These are phyloP conservation scores for Diaporthe ilicicola DNA, from an alignment of 2,329 filamentous ascomycete species.

Conservation along the genomic window DNA sequence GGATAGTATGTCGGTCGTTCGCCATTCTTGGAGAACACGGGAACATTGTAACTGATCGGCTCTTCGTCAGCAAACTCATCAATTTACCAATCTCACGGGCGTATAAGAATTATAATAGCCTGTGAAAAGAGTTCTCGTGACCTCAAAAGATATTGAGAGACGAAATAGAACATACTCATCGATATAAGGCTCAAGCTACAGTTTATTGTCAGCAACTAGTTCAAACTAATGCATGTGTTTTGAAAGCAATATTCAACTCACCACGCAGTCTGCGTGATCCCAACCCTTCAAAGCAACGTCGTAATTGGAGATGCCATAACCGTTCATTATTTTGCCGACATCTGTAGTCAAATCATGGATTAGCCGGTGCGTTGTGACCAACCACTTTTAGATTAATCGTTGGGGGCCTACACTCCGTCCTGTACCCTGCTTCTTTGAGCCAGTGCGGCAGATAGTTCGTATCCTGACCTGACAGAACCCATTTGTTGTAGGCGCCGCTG, in stretches of 20 bases:
- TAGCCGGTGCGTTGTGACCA: too few relatives aligned
- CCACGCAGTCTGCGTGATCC: conserved; percentile 37
- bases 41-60: conserved; percentile 35
- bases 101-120: neutral
- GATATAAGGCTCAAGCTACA: conserved; percentile 41
- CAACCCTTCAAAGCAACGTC: conserved; percentile 42
- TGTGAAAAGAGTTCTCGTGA: neutral
- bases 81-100: neutral
- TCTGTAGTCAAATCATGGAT: conserved; percentile 25
- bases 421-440: conserved; percentile 52
- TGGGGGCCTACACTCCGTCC: conserved; percentile 49
- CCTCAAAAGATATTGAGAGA: too few relatives aligned
- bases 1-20: conserved; percentile 36
- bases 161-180: conserved; percentile 24
- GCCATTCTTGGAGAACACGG: conserved; percentile 39
- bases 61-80: neutral
- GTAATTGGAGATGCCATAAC: conserved; percentile 51
- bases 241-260: conserved; percentile 15
- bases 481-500: conserved; percentile 51
- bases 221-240: neutral
- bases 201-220: neutral
- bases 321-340: conserved; percentile 54
- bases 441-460: conserved; percentile 53
- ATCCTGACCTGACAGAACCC: conserved; percentile 52
- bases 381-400: neutral